Evolutionary conservation across 352 stramenopile genomes (phyloP).

Genomic region (Pythium diclinum): DNA sequence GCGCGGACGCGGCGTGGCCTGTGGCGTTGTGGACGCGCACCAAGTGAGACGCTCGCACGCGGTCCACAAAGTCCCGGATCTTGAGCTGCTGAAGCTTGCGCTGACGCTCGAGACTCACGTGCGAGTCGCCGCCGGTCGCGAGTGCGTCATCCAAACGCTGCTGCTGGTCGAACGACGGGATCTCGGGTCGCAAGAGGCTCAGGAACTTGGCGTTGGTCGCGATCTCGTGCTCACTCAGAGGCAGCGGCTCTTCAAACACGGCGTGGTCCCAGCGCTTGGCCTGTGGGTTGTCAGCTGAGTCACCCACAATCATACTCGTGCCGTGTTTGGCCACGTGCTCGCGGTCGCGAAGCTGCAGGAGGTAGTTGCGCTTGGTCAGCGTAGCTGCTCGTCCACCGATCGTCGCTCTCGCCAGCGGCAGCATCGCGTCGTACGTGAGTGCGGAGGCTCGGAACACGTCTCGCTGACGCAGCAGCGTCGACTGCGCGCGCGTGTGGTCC

Average conservation of each 20-base stretch:
- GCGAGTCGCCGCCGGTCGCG: constrained; percentile 17
- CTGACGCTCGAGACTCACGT: constrained; percentile 47
- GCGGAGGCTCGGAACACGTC: constrained; percentile 46
- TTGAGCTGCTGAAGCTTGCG: constrained; percentile 44
- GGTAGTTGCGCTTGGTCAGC: constrained; percentile 65
- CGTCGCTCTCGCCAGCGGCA: not conserved
- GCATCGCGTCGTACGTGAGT: constrained; percentile 16
- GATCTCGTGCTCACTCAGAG: constrained; percentile 59
- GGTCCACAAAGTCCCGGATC: constrained; percentile 64
- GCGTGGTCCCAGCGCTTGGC: constrained; percentile 25
- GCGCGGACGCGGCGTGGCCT: constrained; percentile 2
- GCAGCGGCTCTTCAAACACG: constrained; percentile 66
- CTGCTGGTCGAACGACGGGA: constrained; percentile 51
- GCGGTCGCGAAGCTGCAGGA: constrained; percentile 54
- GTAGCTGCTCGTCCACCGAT: constrained; percentile 4
- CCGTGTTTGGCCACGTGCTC: constrained; percentile 44
- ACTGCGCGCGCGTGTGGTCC: constrained; percentile 38
- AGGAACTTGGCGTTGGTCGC: constrained; percentile 53
- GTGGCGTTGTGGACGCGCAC: constrained; percentile 12
- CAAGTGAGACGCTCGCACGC: constrained; percentile 38
- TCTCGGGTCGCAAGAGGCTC: constrained; percentile 56
- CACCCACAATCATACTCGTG: constrained; percentile 38
- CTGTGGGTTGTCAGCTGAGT: constrained; percentile 14
- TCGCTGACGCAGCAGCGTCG: constrained; percentile 28
- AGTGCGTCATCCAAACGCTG: constrained; percentile 45